phyloP scores from a whole-genome alignment of 108 stramenopile genomes.

The Nannochloropsis gaditana region DNA sequence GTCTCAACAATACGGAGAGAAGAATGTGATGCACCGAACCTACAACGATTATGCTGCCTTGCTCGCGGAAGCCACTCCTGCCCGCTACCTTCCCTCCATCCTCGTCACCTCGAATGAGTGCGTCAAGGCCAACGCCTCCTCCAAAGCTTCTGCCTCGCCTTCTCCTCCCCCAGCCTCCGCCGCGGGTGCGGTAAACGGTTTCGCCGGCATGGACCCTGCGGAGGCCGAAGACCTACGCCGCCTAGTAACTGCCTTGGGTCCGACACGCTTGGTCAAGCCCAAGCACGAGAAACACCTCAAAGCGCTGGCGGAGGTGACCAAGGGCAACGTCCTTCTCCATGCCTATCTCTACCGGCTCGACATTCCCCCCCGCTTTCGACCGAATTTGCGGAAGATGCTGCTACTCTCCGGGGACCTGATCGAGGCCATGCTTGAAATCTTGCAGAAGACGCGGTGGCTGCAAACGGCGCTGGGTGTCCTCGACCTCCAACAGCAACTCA shows the following conservation, averaged over 20 bases:
- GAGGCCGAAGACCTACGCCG: conserved; percentile 47
- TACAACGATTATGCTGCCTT: conserved; percentile 57
- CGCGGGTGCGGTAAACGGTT: conserved; percentile 40
- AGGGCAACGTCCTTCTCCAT: conserved; percentile 91
- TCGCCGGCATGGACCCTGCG: conserved; percentile 56
- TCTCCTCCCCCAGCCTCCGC: conserved; percentile 34
- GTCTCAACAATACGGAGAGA: conserved; percentile 89
- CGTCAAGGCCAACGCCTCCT: neutral
- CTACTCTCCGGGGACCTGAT: conserved; percentile 66
- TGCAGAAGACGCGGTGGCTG: conserved; percentile 76
- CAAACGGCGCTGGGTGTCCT: conserved; percentile 75
- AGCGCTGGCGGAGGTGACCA: conserved; percentile 74
- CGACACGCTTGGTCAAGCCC: conserved; percentile 39
- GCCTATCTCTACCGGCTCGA: conserved; percentile 63
- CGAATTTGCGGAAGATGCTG: conserved; percentile 81
- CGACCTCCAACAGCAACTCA: conserved; percentile 78
- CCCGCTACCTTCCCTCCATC: neutral
- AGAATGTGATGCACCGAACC: conserved; percentile 95
- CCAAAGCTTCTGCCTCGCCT: neutral
- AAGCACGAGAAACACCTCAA: conserved; percentile 84
- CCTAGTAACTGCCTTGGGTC: neutral
- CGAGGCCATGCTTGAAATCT: conserved; percentile 93
- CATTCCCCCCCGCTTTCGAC: conserved; percentile 43
- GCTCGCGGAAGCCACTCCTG: neutral
- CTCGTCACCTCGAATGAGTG: conserved; percentile 20